These are phyloP conservation scores for Medicago arabica DNA, from an alignment of 306 rosid genomes.

Conservation along the genomic window DNA sequence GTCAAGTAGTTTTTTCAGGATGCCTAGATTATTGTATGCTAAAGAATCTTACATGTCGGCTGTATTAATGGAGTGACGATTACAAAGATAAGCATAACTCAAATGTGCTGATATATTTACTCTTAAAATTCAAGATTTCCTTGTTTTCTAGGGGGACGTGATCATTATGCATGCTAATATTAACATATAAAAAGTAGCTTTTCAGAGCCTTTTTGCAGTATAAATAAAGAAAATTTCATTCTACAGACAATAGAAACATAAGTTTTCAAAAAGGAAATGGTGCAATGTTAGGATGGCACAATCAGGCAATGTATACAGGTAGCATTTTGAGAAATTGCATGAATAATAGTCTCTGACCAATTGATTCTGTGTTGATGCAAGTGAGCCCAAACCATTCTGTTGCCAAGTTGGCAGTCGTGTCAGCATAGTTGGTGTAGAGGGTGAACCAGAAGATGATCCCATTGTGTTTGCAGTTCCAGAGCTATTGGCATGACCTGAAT, in stretches of 20 bases:
- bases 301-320: conserved; percentile 19
- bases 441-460: conserved; percentile 57
- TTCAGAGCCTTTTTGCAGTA: conserved; percentile 7
- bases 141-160: background rate
- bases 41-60: conserved; percentile 5
- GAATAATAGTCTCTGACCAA: conserved; percentile 50
- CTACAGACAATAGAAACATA: conserved; percentile 1
- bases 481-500: background rate
- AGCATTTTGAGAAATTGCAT: background rate
- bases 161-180: background rate
- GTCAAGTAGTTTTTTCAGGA: conserved; percentile 26
- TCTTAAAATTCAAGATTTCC: background rate
- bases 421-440: conserved; percentile 63
- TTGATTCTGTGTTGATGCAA: conserved; percentile 59
- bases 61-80: conserved; percentile 21
- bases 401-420: conserved; percentile 60
- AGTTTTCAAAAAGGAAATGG: conserved; percentile 18
- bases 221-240: conserved; percentile 5
- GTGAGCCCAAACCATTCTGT: conserved; percentile 62
- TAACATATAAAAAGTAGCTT: conserved; percentile 10
- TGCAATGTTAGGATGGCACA: conserved; percentile 37
- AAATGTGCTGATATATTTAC: conserved; percentile 22
- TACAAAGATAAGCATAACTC: conserved; percentile 28
- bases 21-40: conserved; percentile 12
- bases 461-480: conserved; percentile 7